These are phyloP conservation scores for Erythrophleum ivorense DNA, from an alignment of 331 rosid species.

Conservation along the genomic window DNA sequence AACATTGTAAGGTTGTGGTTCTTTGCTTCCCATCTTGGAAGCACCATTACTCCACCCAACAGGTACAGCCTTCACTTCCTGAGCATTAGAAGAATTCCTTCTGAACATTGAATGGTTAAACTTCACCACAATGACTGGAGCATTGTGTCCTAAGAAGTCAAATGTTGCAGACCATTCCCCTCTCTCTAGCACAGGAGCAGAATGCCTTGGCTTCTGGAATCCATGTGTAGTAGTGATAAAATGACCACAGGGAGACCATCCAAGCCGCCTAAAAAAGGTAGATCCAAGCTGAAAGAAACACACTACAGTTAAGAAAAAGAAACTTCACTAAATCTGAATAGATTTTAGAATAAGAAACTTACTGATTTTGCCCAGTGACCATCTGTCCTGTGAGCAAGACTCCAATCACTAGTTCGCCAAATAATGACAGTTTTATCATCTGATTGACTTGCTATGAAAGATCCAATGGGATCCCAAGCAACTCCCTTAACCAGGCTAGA, in stretches of 20 bases:
- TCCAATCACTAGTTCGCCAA: slow-evolving; percentile 99
- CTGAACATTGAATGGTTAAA: slow-evolving; percentile 96
- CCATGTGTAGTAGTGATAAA: slow-evolving; percentile 98
- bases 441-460: slow-evolving; percentile 97
- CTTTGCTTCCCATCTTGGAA: slow-evolving; percentile 78
- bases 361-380: slow-evolving; percentile 99
- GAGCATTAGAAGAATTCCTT: slow-evolving; percentile 66
- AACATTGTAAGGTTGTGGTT: slow-evolving; percentile 88
- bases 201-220: slow-evolving; percentile 99
- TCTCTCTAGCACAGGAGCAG: slow-evolving; percentile 98
- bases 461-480: slow-evolving; percentile 99
- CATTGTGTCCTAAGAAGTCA: slow-evolving; percentile 98
- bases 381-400: slow-evolving; percentile 96
- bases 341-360: slow-evolving; percentile 47
- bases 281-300: slow-evolving; percentile 86
- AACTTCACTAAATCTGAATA: slow-evolving; percentile 23
- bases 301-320: slow-evolving; percentile 45
- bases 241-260: slow-evolving; percentile 99
- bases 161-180: slow-evolving; percentile 99
- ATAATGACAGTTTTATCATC: slow-evolving; percentile 98
- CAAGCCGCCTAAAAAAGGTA: slow-evolving; percentile 97
- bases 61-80: slow-evolving; percentile 75
- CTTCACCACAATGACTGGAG: slow-evolving; percentile 94
- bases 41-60: slow-evolving; percentile 92
- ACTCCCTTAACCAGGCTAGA: slow-evolving; percentile 98